Evolutionary conservation across 306 rosid species (phyloP), one percentile per base, ranked within the genome.

Genomic region (Geum urbanum): DNA sequence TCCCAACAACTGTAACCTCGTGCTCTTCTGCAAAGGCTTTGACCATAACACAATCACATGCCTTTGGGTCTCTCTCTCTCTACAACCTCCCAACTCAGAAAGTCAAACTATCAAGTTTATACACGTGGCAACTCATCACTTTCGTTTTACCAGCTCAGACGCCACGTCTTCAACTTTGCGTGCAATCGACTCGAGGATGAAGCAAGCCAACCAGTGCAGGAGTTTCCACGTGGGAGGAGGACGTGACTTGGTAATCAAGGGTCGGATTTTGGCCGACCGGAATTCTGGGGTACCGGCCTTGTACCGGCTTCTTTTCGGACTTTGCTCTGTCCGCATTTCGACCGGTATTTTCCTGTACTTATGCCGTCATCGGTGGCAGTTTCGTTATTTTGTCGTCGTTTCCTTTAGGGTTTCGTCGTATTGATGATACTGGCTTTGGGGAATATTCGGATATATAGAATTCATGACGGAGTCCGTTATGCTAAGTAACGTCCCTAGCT

Each of bases 141-240:
- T 56, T 57, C 41, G 1, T 61, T 13, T 6, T 5, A 2, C 90
- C 97, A 91, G 12, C 73, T 40, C 18, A 75, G 88, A 79, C 0
- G 83, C 80, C 95, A 85, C 85, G 80, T 79, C 79, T 43, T 76
- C 72, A 51, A 6, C 71, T 84, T 86, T 83, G 88, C 86, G 62
- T 85, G 78, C 41, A n/a, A 0, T 59, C 49, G 70, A 87, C 91
- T 87, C 82, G 65, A 86, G 35, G 2, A 15, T 7, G 11, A 14
- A 47, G 4, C 37, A 32, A 32, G 4, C 37, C 37, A 32, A 75
- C 74, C 67, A 65, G 44, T 8, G 69, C 53, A 64, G 84, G 66
- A 55, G 8, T 0, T 5, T 5, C 86, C 86, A 86, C 88, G 91
- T 85, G 84, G 80, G 40, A 0, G 10, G 2, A 0, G 7, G 63